Evolutionary conservation across 2,329 filamentous ascomycete species (phyloP), one percentile per base, ranked within the genome.

Genomic region (Diatrype stigma): DNA sequence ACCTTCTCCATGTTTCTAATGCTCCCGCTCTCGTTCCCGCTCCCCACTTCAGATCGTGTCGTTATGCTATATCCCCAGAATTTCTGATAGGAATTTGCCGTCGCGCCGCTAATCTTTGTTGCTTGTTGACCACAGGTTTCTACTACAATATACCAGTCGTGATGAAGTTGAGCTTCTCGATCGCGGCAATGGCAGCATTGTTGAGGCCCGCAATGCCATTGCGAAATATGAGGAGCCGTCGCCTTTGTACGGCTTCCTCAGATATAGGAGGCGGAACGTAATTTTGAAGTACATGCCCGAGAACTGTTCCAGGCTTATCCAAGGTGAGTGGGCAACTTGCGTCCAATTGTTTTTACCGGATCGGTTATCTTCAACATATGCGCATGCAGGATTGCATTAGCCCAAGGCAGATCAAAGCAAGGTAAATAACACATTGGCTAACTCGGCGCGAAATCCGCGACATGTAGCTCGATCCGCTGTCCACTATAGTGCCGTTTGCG

Each of bases 281-380:
- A 73, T 99, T 53, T 81, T 99, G 69, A 96, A 94, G 73, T 96
- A 94, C 68, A 80, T 96, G 55, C 94, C 93, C 1, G 90, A 96
- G 53, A 89, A 86, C 53, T 93, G 92, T 58, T 97, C 94, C 56
- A 83, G 94, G 62, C 77, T 99, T 50, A 77, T 99, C 49, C 89
- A 96, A 88, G 94, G 94, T 96, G 72, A 60, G 82, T 68, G 51
- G 16, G 26, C 26, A 30, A 37, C 26, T 48, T 44, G n/a, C n/a
- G n/a, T n/a, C n/a, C n/a, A n/a, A n/a, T n/a, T n/a, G n/a, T n/a
- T 53, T 17, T 22, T 54, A 22, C 17, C 42, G 12, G 16, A 34
- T 45, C 28, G 26, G 38, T 47, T 23, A 23, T 38, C 28, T 21
- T 53, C 2, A 30, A 32, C 32, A 42, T 50, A 28, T 48, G 26